These are phyloP conservation scores for Beauveria scarabaeidicola DNA, from an alignment of 2,329 filamentous ascomycete genomes.

Conservation along the genomic window DNA sequence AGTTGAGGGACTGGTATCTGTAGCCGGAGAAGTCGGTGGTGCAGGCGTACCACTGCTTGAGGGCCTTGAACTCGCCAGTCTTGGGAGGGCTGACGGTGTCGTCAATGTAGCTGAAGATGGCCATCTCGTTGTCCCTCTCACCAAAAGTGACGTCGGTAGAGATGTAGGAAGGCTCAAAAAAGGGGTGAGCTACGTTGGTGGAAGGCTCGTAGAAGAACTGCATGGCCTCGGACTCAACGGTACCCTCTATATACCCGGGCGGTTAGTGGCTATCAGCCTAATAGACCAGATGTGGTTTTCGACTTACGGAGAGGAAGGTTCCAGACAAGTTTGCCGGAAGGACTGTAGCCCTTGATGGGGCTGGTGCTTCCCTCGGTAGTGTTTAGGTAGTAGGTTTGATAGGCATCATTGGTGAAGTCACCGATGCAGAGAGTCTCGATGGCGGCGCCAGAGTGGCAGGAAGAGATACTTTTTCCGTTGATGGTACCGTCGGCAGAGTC, in stretches of 20 bases:
- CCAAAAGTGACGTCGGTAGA: constrained; percentile 1
- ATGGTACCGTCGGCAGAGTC: not conserved
- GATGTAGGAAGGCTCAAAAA: constrained; percentile 4
- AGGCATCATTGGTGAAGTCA: not conserved
- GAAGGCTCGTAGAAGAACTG: constrained; percentile 4
- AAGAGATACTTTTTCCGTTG: not conserved
- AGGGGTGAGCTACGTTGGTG: constrained; percentile 9
- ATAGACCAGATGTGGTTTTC: no score
- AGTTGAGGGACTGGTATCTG: constrained; percentile 7
- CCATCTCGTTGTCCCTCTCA: not conserved
- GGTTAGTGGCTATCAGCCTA: not conserved
- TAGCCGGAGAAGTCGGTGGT: constrained; percentile 7
- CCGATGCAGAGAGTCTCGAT: constrained; percentile 8
- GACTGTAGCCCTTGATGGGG: not conserved
- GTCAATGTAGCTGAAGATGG: constrained; percentile 9
- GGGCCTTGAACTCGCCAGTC: not conserved
- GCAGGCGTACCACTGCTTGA: constrained; percentile 10
- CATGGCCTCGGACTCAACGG: constrained; percentile 1
- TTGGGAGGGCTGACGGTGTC: constrained; percentile 9
- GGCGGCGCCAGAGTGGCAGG: constrained; percentile 10
- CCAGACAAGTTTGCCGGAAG: constrained; percentile 8
- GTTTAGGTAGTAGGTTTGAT: constrained; percentile 4
- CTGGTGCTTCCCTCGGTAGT: constrained; percentile 5
- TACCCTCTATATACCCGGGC: not conserved
- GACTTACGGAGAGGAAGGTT: constrained; percentile 6